phyloP scores from a whole-genome alignment of 176 grass and related monocot genomes.

The Aechmea fasciata region DNA sequence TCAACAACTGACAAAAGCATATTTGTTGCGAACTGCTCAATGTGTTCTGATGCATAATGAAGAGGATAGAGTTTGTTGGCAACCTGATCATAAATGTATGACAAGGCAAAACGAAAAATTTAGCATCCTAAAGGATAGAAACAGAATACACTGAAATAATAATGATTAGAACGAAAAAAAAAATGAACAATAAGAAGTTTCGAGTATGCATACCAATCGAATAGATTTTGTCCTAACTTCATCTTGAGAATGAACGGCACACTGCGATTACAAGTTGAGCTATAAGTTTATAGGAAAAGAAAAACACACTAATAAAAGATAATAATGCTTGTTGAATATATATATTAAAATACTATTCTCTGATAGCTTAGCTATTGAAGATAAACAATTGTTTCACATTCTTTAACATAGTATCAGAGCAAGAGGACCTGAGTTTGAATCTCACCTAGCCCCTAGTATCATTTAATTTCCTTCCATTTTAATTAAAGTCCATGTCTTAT shows the following conservation, averaged over 20 bases:
- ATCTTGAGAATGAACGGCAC: conserved; percentile 86
- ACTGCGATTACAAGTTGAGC: conserved; percentile 43
- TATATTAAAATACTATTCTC: background rate
- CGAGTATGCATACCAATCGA: conserved; percentile 49
- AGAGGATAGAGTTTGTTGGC: conserved; percentile 74
- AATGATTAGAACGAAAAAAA: conserved; percentile 1
- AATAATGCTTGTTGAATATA: background rate
- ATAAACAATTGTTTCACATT: too few relatives aligned
- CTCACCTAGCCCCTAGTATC: too few relatives aligned
- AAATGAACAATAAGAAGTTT: conserved; percentile 3
- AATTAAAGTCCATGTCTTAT: too few relatives aligned
- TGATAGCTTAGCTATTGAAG: background rate
- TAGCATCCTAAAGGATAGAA: background rate
- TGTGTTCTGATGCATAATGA: conserved; percentile 51
- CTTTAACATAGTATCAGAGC: too few relatives aligned
- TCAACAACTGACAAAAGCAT: conserved; percentile 60
- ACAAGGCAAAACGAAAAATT: background rate
- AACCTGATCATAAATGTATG: conserved; percentile 34
- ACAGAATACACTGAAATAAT: background rate
- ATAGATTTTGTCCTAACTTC: conserved; percentile 83
- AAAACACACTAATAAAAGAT: background rate
- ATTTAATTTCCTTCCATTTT: too few relatives aligned
- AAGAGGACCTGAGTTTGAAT: too few relatives aligned
- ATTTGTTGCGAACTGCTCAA: conserved; percentile 70
- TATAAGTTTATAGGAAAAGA: conserved; percentile 10